These are phyloP conservation scores for Yarrowia sp. DNA, from an alignment of 805 yeast genomes.

Conservation along the genomic window DNA sequence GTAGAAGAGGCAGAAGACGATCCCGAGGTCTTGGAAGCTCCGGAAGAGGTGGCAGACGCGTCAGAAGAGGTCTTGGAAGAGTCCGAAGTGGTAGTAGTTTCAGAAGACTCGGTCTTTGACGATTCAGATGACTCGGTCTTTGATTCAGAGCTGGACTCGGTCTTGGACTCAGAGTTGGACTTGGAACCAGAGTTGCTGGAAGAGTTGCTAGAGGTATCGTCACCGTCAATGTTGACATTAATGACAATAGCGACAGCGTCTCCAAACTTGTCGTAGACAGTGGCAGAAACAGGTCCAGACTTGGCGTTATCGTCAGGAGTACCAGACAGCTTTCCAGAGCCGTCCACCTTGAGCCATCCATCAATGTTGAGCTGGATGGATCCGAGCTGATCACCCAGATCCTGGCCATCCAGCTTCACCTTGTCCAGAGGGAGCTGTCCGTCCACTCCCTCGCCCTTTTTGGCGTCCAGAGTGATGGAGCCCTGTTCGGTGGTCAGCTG, in stretches of 20 bases:
- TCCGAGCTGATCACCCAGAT: constrained; percentile 7
- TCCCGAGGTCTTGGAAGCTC: not conserved
- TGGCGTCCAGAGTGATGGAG: constrained; percentile 63
- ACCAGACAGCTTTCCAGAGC: constrained; percentile 69
- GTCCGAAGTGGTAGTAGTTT: constrained; percentile 33
- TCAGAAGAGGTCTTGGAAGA: not conserved
- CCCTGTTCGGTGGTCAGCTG: constrained; percentile 66
- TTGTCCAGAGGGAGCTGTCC: constrained; percentile 60
- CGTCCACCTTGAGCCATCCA: constrained; percentile 66
- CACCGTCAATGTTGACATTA: constrained; percentile 31
- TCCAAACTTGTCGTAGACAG: constrained; percentile 42
- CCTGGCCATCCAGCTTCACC: constrained; percentile 61
- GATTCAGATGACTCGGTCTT: constrained; percentile 33
- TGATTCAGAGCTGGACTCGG: not conserved
- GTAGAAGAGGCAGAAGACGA: not conserved
- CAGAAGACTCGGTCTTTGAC: constrained; percentile 46
- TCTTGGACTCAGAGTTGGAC: not conserved
- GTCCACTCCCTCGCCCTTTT: constrained; percentile 55
- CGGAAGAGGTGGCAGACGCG: not conserved
- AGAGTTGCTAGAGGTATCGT: too few species aligned
- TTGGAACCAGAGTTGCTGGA: not conserved
- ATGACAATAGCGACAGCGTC: constrained; percentile 39
- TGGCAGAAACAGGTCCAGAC: constrained; percentile 34
- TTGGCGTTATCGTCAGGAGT: constrained; percentile 52
- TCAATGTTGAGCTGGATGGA: constrained; percentile 42